Base-by-base conservation (phyloP, 495 filamentous ascomycete species). In the Delitschia confertaspora region DNA sequence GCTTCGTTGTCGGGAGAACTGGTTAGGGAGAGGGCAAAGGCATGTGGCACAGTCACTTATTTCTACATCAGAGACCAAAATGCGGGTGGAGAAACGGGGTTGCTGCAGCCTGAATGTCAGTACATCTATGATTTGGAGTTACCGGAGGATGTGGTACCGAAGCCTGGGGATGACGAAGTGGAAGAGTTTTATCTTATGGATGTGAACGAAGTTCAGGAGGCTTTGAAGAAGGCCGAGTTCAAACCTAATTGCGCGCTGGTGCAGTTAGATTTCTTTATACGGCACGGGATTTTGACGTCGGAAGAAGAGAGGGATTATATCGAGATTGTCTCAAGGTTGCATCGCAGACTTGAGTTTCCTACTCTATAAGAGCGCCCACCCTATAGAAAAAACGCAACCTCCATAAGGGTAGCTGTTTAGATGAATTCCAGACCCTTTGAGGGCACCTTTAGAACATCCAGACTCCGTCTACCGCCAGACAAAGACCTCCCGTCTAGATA, bases 171-270 rank as follows among this genome's bases (percentile, higher is more conserved):
- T 55, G 74, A 79, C 32, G 91, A 96, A 67, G 91, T 95, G 4
- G 80, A 88, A 56, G 76, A 76, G 24, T 99, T 99, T 63, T 72
- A 75, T 52, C 65, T 95, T 48, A 73, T 71, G 69, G 80, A 71
- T 2, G 71, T 95, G 26, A 73, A 82, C 3, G 75, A 93, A 59
- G 79, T 89, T 3, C 69, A 80, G 67, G 68, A 73, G 42, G 78
- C 80, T 13, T 56, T 99, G 47, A 73, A 71, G 1, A 66, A 68
- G 33, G 83, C 83, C 1, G 71, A 80, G 47, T 95, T 93, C 67
- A 99, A 99, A 66, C 86, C 93, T 0, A 99, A 99, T 59, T 95
- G 88, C 59, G 81, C 82, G 1, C 53, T 89, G 41, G 71, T 93
- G 17, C 62, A 93, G 54, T 61, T 93, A 32, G 86, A 95, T 62